Conservation (phyloP, 2,329 filamentous ascomycete genomes). For the Hypocrella siamensis region DNA sequence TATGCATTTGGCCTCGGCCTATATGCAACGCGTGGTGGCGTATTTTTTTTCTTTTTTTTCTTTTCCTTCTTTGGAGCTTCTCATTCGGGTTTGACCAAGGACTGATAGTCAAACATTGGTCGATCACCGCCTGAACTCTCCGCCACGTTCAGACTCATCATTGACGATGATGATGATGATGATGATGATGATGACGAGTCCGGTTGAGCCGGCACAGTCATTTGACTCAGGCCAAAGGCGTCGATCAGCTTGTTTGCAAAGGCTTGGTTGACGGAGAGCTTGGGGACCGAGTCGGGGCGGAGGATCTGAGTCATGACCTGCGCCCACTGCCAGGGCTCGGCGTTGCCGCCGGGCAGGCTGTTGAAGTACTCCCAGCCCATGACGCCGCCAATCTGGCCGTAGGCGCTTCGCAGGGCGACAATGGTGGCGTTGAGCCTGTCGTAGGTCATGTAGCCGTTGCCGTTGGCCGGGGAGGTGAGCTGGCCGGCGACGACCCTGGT, state of each 20-base stretch:
- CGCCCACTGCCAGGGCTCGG: conserved; percentile 63
- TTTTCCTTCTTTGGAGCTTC: no score
- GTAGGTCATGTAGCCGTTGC: conserved; percentile 28
- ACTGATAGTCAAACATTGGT: no score
- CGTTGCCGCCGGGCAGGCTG: conserved; percentile 28
- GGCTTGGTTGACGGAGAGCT: conserved; percentile 3
- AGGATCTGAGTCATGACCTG: conserved; percentile 15
- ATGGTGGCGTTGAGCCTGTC: conserved; percentile 28
- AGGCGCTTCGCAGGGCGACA: conserved; percentile 23
- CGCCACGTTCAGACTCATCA: no score
- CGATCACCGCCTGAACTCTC: no score
- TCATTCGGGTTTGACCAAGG: no score
- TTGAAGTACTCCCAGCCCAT: conserved; percentile 94
- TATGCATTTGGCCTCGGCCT: no score
- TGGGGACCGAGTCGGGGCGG: conserved; percentile 8
- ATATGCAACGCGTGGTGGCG: no score
- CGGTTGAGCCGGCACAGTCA: neutral
- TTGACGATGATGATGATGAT: no score
- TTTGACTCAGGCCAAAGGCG: conserved; percentile 3
- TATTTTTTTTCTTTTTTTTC: no score
- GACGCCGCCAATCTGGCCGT: conserved; percentile 62
- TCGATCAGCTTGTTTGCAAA: conserved; percentile 4
- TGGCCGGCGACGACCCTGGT: conserved; percentile 61
- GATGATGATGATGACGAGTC: no score
- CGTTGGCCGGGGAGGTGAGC: conserved; percentile 59